Percentiles rank a stretch among this genome's conserved stretches.
Evolutionary conservation across 345 rosid species (phyloP).

Genomic region (Eucalyptus brandiana): DNA sequence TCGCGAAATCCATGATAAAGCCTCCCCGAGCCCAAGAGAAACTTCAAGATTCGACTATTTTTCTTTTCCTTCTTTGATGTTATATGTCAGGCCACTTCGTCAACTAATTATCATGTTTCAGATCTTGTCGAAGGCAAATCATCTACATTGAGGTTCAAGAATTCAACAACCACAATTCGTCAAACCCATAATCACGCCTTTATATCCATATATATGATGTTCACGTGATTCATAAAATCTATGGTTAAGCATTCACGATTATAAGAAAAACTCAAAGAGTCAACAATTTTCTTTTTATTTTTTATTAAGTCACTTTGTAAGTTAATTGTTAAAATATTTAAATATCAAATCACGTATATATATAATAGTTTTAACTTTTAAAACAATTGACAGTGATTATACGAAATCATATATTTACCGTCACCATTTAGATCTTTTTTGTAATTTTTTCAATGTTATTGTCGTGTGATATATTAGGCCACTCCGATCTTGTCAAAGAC

Average conservation of each 20-base stretch:
- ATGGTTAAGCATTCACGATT: neutral
- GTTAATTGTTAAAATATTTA: too few relatives aligned
- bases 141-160: neutral
- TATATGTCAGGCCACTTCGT: too few relatives aligned
- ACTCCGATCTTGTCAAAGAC: neutral
- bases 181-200: neutral
- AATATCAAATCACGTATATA: too few relatives aligned
- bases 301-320: too few relatives aligned
- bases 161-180: neutral
- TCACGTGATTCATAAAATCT: neutral
- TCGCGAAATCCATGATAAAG: neutral
- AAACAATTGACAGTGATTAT: fast-evolving
- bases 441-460: too few relatives aligned
- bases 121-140: neutral
- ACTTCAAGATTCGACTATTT: neutral
- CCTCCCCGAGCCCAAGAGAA: neutral
- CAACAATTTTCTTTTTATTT: too few relatives aligned
- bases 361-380: too few relatives aligned
- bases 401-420: too few relatives aligned
- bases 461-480: fast-evolving
- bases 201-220: neutral
- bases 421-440: too few relatives aligned
- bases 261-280: neutral
- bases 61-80: neutral
- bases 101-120: neutral